phyloP scores from a whole-genome alignment of 805 yeast species.

The Spathaspora sp. region DNA sequence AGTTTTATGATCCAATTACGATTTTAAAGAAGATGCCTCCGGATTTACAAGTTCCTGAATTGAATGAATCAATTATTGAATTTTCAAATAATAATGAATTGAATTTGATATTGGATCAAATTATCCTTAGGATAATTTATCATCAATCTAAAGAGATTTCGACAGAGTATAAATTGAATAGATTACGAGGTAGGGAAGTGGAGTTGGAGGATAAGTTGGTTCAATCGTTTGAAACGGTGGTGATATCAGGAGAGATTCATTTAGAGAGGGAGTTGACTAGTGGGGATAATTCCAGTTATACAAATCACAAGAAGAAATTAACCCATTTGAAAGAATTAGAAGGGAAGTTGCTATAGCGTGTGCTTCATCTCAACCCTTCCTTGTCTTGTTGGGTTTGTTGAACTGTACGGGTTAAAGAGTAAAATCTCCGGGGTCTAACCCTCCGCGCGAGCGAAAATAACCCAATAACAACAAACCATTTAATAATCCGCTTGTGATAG shows the following conservation, averaged over 20 bases:
- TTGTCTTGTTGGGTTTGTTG: no score
- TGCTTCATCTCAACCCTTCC: no score
- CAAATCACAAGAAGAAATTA: slow-evolving; percentile 14
- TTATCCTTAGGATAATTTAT: slow-evolving; percentile 41
- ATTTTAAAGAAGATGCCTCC: slow-evolving; percentile 64
- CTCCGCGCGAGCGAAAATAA: no score
- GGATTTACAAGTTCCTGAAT: slow-evolving; percentile 59
- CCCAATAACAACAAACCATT: no score
- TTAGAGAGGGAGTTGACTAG: slow-evolving; percentile 1
- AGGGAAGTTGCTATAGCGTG: not conserved
- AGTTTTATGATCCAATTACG: slow-evolving; percentile 56
- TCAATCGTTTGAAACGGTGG: slow-evolving; percentile 25
- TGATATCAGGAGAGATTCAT: slow-evolving; percentile 9
- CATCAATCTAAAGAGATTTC: slow-evolving; percentile 28
- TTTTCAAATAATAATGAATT: slow-evolving; percentile 65
- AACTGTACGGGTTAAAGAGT: no score
- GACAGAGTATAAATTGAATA: slow-evolving; percentile 14
- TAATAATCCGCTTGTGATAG: no score
- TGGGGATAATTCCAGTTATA: slow-evolving; percentile 3
- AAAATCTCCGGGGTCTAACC: no score
- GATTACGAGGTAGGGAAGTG: slow-evolving; percentile 26
- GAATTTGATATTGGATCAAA: slow-evolving; percentile 46
- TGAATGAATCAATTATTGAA: slow-evolving; percentile 55
- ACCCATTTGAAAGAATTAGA: slow-evolving; percentile 11
- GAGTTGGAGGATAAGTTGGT: slow-evolving; percentile 18